Conservation (phyloP, 306 rosid genomes). For the Malus sieversii region DNA sequence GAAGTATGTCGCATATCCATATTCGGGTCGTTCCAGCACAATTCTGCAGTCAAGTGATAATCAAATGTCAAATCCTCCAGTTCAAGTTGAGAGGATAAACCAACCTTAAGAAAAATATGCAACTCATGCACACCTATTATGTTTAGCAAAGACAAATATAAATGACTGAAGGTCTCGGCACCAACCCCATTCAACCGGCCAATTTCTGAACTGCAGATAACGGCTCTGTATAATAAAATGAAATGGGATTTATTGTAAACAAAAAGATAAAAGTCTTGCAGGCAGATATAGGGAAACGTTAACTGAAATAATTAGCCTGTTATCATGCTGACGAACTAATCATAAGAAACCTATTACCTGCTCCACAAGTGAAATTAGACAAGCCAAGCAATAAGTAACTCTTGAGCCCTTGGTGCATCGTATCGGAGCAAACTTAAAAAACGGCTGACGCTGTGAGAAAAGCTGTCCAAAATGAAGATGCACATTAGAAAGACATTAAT, state of each 20-base stretch:
- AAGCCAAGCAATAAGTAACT: slow-evolving; percentile 69
- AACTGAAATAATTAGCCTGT: neutral
- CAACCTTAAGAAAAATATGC: slow-evolving; percentile 5
- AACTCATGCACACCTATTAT: slow-evolving; percentile 76
- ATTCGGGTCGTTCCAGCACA: slow-evolving; percentile 93
- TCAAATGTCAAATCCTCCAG: slow-evolving; percentile 13
- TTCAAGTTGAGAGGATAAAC: slow-evolving; percentile 7
- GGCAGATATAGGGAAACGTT: neutral
- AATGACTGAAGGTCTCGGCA: slow-evolving; percentile 90
- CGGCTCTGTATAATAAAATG: slow-evolving; percentile 39
- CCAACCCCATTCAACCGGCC: slow-evolving; percentile 99
- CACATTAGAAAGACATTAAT: slow-evolving; percentile 12
- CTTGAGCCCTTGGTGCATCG: slow-evolving; percentile 47
- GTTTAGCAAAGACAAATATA: slow-evolving; percentile 76
- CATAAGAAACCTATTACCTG: slow-evolving; percentile 50
- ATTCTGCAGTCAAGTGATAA: slow-evolving; percentile 49
- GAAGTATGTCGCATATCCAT: slow-evolving; percentile 91
- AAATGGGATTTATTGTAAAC: slow-evolving; percentile 1
- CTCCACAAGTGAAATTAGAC: slow-evolving; percentile 84
- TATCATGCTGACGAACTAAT: neutral
- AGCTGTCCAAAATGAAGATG: slow-evolving; percentile 44
- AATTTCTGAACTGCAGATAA: slow-evolving; percentile 59
- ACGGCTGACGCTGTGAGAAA: slow-evolving; percentile 44
- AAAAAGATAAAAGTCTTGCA: neutral
- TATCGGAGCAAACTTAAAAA: slow-evolving; percentile 43